A percentile compares a stretch with the other conserved stretches of the same genome.
phyloP scores from a whole-genome alignment of 164 flowering plant species.

The Dillenia turbinata region DNA sequence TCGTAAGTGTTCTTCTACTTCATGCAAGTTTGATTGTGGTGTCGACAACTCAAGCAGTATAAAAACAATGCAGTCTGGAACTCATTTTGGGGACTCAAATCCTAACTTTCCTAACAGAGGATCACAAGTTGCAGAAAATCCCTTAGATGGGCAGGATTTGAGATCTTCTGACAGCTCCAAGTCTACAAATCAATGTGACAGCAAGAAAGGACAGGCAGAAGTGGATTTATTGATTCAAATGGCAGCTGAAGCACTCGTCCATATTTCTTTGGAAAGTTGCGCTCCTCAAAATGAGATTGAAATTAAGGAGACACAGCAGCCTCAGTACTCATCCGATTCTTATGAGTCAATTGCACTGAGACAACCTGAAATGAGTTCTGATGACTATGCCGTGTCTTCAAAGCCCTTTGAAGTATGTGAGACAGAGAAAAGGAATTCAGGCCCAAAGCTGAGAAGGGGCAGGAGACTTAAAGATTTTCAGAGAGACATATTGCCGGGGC shows the following conservation, averaged over 20 bases:
- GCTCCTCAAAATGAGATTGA: constrained; percentile 16
- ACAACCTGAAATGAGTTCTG: constrained; percentile 29
- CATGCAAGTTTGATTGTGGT: constrained; percentile 12
- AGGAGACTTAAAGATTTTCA: constrained; percentile 61
- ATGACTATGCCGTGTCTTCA: constrained; percentile 39
- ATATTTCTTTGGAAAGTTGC: constrained; percentile 21
- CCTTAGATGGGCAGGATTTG: constrained; percentile 7
- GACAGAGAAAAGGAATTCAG: constrained; percentile 18
- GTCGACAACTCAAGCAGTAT: constrained; percentile 14
- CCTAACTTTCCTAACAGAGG: constrained; percentile 7
- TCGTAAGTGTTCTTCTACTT: constrained; percentile 10
- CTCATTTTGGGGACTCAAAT: constrained; percentile 7
- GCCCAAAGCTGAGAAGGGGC: constrained; percentile 48
- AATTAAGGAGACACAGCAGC: constrained; percentile 20
- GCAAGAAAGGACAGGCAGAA: constrained; percentile 18
- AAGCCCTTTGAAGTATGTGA: constrained; percentile 23
- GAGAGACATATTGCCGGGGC: constrained; percentile 53
- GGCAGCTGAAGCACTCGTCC: constrained; percentile 47
- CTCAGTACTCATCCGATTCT: constrained; percentile 46
- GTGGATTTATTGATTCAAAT: constrained; percentile 24
- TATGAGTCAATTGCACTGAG: constrained; percentile 37
- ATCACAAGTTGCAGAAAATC: constrained; percentile 15
- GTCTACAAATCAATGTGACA: background rate
- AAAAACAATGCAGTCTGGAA: constrained; percentile 13
- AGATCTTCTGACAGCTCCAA: constrained; percentile 4